These are phyloP conservation scores for Sordaria brevicollis DNA, from an alignment of 495 filamentous ascomycete species.

Conservation along the genomic window DNA sequence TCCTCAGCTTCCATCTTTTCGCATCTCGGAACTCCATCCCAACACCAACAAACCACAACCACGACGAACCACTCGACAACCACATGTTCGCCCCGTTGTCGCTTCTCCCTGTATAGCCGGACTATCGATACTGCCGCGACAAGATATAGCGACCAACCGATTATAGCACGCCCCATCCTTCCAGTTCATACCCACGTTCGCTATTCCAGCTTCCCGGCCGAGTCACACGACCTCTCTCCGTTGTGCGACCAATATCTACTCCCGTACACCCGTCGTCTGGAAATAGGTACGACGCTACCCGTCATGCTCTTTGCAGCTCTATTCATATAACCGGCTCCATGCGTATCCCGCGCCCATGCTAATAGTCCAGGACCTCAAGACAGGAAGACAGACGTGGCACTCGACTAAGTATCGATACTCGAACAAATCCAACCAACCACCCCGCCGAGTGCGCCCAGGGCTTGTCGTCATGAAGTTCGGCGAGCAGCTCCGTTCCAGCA, in stretches of 20 bases:
- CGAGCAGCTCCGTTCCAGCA: slow-evolving; percentile 83
- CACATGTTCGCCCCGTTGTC: neutral
- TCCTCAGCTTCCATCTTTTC: neutral
- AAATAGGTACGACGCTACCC: neutral
- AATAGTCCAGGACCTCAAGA: slow-evolving; percentile 40
- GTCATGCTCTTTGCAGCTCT: neutral
- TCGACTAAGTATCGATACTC: slow-evolving; percentile 11
- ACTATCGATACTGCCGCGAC: neutral
- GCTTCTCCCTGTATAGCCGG: neutral
- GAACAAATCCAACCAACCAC: slow-evolving; percentile 15
- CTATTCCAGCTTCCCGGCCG: neutral
- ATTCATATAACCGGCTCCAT: neutral
- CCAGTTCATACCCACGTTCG: neutral
- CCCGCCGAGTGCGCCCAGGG: slow-evolving; percentile 21
- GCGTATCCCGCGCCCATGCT: slow-evolving; percentile 24
- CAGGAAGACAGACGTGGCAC: slow-evolving; percentile 22
- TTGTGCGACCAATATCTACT: neutral
- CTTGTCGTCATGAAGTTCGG: slow-evolving; percentile 72
- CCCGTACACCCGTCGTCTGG: neutral
- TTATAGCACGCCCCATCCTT: neutral
- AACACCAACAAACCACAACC: neutral
- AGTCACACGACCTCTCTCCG: neutral
- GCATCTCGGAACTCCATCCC: neutral
- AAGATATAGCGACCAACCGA: neutral
- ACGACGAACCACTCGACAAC: neutral